phyloP scores from a whole-genome alignment of 1,284 basidiomycete species.

The Phellinidium pouzarii region DNA sequence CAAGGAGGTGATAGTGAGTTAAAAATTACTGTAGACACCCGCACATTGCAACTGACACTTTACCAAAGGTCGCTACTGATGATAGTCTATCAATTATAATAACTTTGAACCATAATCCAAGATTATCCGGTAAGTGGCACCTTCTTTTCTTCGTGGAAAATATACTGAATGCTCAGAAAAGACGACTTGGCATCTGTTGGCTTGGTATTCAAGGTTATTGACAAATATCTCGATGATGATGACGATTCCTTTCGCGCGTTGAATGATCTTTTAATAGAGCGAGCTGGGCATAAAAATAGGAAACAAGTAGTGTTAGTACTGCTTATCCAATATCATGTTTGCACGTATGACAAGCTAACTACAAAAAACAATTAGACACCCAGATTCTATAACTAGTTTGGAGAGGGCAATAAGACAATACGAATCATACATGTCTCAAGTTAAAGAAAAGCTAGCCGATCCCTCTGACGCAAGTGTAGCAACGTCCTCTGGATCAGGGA shows the following conservation, averaged over 20 bases:
- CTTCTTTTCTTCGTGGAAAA: neutral
- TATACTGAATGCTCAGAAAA: neutral
- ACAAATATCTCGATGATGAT: neutral
- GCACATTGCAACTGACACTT: too few species aligned
- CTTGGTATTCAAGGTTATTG: slow-evolving; percentile 4
- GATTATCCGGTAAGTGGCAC: neutral
- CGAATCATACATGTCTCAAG: too few species aligned
- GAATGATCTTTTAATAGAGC: neutral
- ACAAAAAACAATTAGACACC: too few species aligned
- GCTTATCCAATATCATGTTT: neutral
- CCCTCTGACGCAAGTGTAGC: too few species aligned
- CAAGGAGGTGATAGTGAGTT: neutral
- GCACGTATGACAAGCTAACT: neutral
- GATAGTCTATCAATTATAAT: too few species aligned
- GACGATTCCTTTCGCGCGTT: neutral
- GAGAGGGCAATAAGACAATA: neutral
- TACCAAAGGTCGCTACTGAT: too few species aligned
- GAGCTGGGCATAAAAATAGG: neutral
- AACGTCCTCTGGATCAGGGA: too few species aligned
- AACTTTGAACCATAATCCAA: neutral
- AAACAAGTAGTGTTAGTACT: neutral
- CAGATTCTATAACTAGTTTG: neutral
- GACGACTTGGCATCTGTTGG: neutral
- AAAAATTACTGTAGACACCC: too few species aligned
- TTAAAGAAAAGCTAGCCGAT: too few species aligned